These are phyloP conservation scores for Lachancea mirantina DNA, from an alignment of 805 yeast species.

Conservation along the genomic window DNA sequence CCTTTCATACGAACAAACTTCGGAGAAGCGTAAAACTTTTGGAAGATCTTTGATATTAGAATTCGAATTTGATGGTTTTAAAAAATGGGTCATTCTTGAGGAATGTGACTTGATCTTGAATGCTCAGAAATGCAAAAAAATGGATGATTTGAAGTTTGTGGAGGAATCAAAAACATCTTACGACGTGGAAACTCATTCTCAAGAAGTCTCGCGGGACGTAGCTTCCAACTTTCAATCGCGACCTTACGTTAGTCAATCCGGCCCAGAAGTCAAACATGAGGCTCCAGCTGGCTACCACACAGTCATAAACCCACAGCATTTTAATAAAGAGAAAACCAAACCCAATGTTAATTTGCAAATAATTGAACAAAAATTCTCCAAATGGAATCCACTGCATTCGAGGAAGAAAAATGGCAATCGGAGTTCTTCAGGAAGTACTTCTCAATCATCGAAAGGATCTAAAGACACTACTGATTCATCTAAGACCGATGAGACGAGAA, in stretches of 20 bases:
- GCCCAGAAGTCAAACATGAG: background rate
- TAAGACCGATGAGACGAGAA: background rate
- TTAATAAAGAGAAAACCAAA: conserved; percentile 10
- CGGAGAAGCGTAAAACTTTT: conserved; percentile 55
- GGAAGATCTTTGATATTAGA: conserved; percentile 80
- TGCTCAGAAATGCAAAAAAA: conserved; percentile 17
- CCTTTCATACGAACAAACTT: conserved; percentile 65
- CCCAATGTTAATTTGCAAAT: conserved; percentile 16
- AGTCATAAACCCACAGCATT: conserved; percentile 8
- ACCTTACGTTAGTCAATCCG: no score
- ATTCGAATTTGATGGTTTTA: conserved; percentile 68
- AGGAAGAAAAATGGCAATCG: conserved; percentile 22
- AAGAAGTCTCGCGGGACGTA: no score
- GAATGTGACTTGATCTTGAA: conserved; percentile 45
- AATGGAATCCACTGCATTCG: conserved; percentile 27
- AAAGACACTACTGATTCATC: background rate
- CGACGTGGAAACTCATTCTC: conserved; percentile 4
- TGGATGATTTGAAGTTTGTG: conserved; percentile 17
- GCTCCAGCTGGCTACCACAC: background rate
- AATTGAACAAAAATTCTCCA: conserved; percentile 23
- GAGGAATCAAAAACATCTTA: conserved; percentile 9
- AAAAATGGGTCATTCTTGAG: conserved; percentile 70
- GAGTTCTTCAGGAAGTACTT: conserved; percentile 6
- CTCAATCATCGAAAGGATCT: background rate
- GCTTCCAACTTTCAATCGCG: no score